Conservation (phyloP, 768 basidiomycete genomes). For the Kondoa malvinella region DNA sequence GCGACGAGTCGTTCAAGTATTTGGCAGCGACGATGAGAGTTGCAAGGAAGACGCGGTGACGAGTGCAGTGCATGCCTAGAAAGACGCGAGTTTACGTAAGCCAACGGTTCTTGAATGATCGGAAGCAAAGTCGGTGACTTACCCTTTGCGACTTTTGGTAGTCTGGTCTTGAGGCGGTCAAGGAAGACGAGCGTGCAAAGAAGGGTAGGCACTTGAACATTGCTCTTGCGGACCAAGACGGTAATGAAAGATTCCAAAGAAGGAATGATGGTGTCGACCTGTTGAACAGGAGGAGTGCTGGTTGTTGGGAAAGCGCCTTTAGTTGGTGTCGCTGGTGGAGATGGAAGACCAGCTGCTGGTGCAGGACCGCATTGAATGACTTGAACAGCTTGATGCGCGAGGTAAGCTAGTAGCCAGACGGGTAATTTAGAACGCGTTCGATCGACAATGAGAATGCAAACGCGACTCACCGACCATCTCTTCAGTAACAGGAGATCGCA, state of each 20-base stretch:
- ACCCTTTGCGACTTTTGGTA: conserved; percentile 71
- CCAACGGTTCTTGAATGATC: not conserved
- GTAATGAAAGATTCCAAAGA: conserved; percentile 69
- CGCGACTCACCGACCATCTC: conserved; percentile 53
- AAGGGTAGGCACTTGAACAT: conserved; percentile 78
- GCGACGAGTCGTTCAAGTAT: conserved; percentile 65
- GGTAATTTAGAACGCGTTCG: not conserved
- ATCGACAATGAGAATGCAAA: not conserved
- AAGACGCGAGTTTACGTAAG: not conserved
- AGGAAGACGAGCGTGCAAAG: conserved; percentile 83
- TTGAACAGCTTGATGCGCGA: conserved; percentile 58
- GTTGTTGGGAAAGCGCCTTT: conserved; percentile 35
- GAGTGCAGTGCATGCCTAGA: conserved; percentile 64
- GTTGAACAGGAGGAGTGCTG: conserved; percentile 2
- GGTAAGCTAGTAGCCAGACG: conserved; percentile 36
- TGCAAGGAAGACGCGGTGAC: conserved; percentile 89
- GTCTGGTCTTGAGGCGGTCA: conserved; percentile 59
- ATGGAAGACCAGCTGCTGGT: conserved; percentile 37
- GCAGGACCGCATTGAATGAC: conserved; percentile 43
- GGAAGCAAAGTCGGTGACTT: conserved; percentile 10
- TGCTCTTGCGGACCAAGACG: conserved; percentile 58
- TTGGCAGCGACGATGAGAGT: conserved; percentile 89
- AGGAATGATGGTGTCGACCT: conserved; percentile 36
- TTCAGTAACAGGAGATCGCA: conserved; percentile 56
- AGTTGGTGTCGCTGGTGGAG: conserved; percentile 54